Evolutionary conservation across 2,329 filamentous ascomycete species (phyloP).

Genomic region (Didymella keratinophila): DNA sequence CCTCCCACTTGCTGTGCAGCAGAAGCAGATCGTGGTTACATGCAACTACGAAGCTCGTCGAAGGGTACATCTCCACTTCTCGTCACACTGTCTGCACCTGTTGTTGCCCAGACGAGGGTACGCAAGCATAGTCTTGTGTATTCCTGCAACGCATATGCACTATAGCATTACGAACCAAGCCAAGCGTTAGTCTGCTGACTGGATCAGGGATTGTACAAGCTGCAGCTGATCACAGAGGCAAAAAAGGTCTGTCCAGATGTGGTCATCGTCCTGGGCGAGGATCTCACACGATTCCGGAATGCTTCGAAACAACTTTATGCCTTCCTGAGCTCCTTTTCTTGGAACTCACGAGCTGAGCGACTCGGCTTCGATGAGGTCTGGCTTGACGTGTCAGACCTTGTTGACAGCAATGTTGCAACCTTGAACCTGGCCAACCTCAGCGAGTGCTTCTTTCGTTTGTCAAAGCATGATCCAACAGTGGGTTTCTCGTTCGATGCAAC

Average conservation of each 20-base stretch:
- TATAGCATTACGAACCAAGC: slow-evolving; percentile 1
- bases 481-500: slow-evolving; percentile 84
- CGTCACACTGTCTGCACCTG: slow-evolving; percentile 7
- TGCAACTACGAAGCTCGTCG: slow-evolving; percentile 86
- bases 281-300: slow-evolving; percentile 75
- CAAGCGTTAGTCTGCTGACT: slow-evolving; percentile 34
- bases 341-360: slow-evolving; percentile 79
- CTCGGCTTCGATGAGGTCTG: slow-evolving; percentile 92
- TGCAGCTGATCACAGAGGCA: slow-evolving; percentile 85
- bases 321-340: slow-evolving; percentile 76
- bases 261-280: slow-evolving; percentile 84
- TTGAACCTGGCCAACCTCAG: slow-evolving; percentile 71
- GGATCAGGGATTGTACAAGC: slow-evolving; percentile 69
- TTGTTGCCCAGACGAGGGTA: slow-evolving; percentile 1
- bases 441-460: slow-evolving; percentile 82
- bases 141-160: slow-evolving; percentile 2
- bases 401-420: slow-evolving; percentile 79
- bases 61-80: slow-evolving; percentile 52
- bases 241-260: slow-evolving; percentile 82
- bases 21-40: slow-evolving; percentile 79
- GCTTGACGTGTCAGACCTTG: slow-evolving; percentile 83
- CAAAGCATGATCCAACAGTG: slow-evolving; percentile 73
- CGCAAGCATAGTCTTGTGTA: slow-evolving; percentile 9
- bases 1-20: slow-evolving; percentile 82
- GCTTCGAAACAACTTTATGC: slow-evolving; percentile 81